phyloP scores from a whole-genome alignment of 2,329 filamentous ascomycete genomes.

The Fusarium virguliforme region DNA sequence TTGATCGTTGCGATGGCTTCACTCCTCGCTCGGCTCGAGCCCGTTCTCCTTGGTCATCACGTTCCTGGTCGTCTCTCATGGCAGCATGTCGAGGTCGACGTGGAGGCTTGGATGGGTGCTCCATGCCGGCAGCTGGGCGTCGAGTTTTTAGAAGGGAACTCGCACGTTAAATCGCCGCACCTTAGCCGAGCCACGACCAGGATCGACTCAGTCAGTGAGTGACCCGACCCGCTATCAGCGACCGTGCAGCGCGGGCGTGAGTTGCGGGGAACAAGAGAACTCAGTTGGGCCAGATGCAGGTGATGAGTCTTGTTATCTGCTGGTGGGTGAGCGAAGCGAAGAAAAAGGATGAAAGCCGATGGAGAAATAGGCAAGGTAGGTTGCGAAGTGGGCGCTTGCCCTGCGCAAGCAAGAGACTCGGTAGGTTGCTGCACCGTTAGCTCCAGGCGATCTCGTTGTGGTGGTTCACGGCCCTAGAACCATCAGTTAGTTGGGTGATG shows the following conservation, averaged over 20 bases:
- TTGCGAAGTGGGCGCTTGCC: neutral
- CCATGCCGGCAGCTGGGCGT: conserved; percentile 53
- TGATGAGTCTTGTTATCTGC: conserved; percentile 25
- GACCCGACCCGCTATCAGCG: conserved; percentile 42
- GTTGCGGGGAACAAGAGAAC: conserved; percentile 39
- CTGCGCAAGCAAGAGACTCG: neutral
- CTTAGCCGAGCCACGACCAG: conserved; percentile 56
- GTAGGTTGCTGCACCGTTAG: conserved; percentile 18
- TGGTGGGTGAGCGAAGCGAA: conserved; percentile 21
- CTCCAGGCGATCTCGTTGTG: conserved; percentile 15
- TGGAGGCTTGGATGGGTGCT: conserved; percentile 54
- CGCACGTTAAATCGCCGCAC: conserved; percentile 58
- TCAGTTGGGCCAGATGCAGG: conserved; percentile 25
- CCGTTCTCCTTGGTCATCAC: conserved; percentile 58
- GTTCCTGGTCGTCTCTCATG: conserved; percentile 60
- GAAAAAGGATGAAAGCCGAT: conserved; percentile 3
- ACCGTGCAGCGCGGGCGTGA: conserved; percentile 34
- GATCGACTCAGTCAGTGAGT: conserved; percentile 28
- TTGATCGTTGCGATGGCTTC: conserved; percentile 53
- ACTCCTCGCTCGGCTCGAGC: conserved; percentile 57
- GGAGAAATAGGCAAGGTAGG: conserved; percentile 11
- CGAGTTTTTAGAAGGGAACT: conserved; percentile 59
- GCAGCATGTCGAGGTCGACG: conserved; percentile 59
- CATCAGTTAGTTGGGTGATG: conserved; percentile 22
- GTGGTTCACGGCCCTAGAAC: conserved; percentile 19